Base-by-base conservation (phyloP, 2,329 filamentous ascomycete species). In the Chalaropsis thielavioides region DNA sequence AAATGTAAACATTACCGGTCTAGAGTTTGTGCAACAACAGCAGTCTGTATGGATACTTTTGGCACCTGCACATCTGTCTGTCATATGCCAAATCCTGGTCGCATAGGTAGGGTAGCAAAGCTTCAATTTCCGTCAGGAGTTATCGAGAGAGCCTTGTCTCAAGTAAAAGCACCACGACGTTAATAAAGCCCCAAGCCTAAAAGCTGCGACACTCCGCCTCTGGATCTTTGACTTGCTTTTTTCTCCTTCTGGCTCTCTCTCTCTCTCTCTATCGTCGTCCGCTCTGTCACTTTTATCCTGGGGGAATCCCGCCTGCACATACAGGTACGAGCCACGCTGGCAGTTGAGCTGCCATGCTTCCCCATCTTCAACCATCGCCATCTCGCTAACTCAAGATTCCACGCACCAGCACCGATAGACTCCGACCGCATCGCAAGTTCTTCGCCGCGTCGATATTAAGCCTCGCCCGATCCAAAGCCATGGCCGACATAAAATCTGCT, bases 401-500 rank as follows among this genome's bases (percentile, higher is more conserved):
- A 17, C 27, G n/a, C 24, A 10, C 27, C 31, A 58, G 27, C 8
- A 10, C 38, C 54, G 22, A 38, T 22, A 58, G 24, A 38, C 27
- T 17, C 10, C 3, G n/a, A 19, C n/a, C 15, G 17, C 15, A 17
- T 38, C 54, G 8, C 8, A 13, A 19, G 19, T 58, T 3, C 17
- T 22, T 31, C 27, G 2, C 31, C 10, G 27, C 2, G 17, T 38
- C 24, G 11, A 35, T 2, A n/a, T 19, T 6, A 58, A 19, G 13
- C 5, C 27, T 11, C 22, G 8, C 13, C 27, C 8, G 10, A 6
- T 19, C 54, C 17, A n/a, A 58, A 58, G 56, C 44, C 38, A 67
- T 67, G 65, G 63, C 58, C 24, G 65, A 67, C 19, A 49, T 40
- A 35, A 67, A 67, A 51, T 22, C 65, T n/a, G 46, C 38, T 31